Evolutionary conservation across 176 grass and related monocot genomes (phyloP), one percentile per base, ranked within the genome.

Genomic region (Carex myosuroides): DNA sequence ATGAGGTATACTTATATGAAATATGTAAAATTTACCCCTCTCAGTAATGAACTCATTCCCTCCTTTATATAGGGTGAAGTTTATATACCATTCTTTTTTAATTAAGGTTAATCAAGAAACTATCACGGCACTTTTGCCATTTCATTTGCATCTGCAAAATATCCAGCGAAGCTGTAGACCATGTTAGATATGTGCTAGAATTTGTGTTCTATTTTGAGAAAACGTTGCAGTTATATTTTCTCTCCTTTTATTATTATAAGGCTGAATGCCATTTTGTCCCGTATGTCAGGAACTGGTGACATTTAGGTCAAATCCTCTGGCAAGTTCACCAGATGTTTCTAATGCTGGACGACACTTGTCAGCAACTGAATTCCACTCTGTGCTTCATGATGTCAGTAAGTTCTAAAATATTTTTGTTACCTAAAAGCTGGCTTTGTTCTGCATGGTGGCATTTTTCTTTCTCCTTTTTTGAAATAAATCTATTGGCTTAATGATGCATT

Each of bases 221-320:
- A 67, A 32, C 3, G 10, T 54, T 53, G 22, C 24, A 76, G 21
- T 30, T 76, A 48, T 16, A 5, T 30, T 52, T 67, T 54, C 61
- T 82, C 22, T 65, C 13, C 26, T 53, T 53, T 75, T 66, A 54
- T 39, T 0, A 82, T 66, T 14, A 48, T 26, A 61, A 8, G 41
- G 29, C 35, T 82, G 60, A 61, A 48, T 67, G 13, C 14, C 22
- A 67, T 52, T 62, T 26, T 81, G 22, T 48, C 16, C 46, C n/a
- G 8, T 85, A 70, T 86, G n/a, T 70, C 88, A 95, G 96, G 96
- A 95, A 86, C 79, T 98, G 13, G 96, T 98, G 35, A 95, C 93
- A 11, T 90, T 98, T 71, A 87, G 91, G 64, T 93, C 83, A 20
- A 90, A 90, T 80, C 88, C 88, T 6, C 29, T 79, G 2, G 26